Conservation (phyloP, 2,329 filamentous ascomycete species). For the Verticillium alfalfae region DNA sequence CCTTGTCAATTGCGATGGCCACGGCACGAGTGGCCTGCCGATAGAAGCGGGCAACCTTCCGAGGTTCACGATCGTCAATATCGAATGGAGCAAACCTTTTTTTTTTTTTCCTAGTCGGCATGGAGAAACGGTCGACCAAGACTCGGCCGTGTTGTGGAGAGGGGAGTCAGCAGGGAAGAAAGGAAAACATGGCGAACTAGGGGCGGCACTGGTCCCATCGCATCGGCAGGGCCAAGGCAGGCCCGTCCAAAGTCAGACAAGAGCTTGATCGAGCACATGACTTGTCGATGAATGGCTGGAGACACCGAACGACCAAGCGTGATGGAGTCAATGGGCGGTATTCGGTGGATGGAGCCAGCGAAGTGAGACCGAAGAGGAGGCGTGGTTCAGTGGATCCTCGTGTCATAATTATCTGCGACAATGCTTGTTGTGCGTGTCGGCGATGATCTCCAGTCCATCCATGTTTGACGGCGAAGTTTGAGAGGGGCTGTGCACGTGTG, state of each 20-base stretch:
- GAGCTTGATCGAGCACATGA: background rate
- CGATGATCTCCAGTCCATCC: too few relatives aligned
- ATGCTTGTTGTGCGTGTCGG: too few relatives aligned
- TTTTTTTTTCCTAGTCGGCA: too few relatives aligned
- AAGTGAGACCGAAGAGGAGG: background rate
- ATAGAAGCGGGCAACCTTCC: too few relatives aligned
- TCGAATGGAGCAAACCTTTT: background rate
- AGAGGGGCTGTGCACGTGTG: too few relatives aligned
- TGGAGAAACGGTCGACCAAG: background rate
- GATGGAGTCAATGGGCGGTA: background rate
- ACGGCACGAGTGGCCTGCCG: background rate
- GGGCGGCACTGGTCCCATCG: background rate
- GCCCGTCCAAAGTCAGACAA: background rate
- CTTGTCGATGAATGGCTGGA: background rate
- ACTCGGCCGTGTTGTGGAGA: background rate
- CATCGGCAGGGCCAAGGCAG: background rate
- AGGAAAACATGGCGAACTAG: background rate
- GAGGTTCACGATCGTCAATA: background rate
- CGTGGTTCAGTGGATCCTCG: background rate
- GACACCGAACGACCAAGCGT: background rate
- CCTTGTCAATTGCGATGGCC: background rate
- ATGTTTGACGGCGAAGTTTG: too few relatives aligned
- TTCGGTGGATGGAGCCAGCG: background rate
- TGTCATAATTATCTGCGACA: too few relatives aligned
- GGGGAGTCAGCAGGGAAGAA: background rate